Conservation (phyloP, 1,139 yeast genomes). For the Yamadazyma songkhlaensis region DNA sequence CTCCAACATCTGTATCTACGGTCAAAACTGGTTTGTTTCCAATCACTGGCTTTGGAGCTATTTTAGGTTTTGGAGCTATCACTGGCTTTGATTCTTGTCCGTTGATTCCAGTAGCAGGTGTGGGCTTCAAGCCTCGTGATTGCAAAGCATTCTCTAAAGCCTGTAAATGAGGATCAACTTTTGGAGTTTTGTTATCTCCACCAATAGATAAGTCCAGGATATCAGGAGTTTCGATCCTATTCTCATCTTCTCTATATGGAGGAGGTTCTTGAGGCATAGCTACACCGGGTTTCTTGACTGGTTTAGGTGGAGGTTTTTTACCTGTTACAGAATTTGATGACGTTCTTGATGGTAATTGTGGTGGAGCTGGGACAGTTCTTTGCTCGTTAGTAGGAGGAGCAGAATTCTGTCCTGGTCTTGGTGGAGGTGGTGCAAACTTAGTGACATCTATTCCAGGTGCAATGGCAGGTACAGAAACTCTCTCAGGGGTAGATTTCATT, state of each 20-base stretch:
- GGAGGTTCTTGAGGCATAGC: slow-evolving; percentile 21
- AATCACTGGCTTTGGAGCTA: background rate
- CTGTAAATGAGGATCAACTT: slow-evolving; percentile 1
- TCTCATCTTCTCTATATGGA: slow-evolving; percentile 18
- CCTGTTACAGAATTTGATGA: slow-evolving; percentile 1
- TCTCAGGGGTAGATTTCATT: no score
- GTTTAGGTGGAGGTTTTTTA: slow-evolving; percentile 40
- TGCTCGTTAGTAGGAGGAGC: slow-evolving; percentile 3
- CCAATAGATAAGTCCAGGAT: slow-evolving; percentile 4
- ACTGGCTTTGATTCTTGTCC: slow-evolving; percentile 12
- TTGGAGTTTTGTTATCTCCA: slow-evolving; percentile 11
- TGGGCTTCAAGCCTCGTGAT: background rate
- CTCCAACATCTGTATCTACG: background rate
- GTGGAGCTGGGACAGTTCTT: slow-evolving; percentile 13
- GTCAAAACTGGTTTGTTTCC: slow-evolving; percentile 6
- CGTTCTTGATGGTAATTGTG: slow-evolving; percentile 11
- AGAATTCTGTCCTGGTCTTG: no score
- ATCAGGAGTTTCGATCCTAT: slow-evolving; percentile 1
- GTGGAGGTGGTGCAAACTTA: background rate
- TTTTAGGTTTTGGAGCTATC: background rate
- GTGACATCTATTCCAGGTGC: background rate
- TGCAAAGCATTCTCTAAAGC: slow-evolving; percentile 5
- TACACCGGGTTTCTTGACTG: slow-evolving; percentile 27
- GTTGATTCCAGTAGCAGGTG: slow-evolving; percentile 5
- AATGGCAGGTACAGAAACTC: slow-evolving; percentile 2